phyloP scores from a whole-genome alignment of 1,284 basidiomycete genomes.

The Cryptococcus maquisensis region DNA sequence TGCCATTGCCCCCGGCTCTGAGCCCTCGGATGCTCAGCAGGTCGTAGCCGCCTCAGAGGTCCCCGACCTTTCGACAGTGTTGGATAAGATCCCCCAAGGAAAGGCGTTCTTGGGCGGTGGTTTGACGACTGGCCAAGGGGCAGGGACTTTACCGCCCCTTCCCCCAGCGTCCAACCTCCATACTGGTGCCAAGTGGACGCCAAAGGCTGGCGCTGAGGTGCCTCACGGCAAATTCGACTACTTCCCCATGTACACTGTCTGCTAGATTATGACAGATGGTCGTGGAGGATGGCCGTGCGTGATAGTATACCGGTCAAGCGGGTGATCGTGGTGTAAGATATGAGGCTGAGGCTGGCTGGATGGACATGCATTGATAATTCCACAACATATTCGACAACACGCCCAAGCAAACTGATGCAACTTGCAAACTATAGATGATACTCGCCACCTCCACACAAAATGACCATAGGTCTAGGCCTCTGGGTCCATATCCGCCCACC shows the following conservation, averaged over 20 bases:
- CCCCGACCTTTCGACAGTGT: slow-evolving; percentile 55
- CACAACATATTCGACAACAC: background rate
- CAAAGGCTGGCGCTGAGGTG: slow-evolving; percentile 62
- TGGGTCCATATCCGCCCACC: slow-evolving; percentile 24
- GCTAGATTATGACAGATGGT: slow-evolving; percentile 49
- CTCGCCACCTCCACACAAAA: background rate
- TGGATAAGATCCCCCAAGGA: slow-evolving; percentile 61
- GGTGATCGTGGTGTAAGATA: background rate
- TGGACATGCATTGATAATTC: background rate
- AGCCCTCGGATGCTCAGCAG: slow-evolving; percentile 57
- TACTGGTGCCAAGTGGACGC: slow-evolving; percentile 60
- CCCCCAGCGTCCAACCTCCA: slow-evolving; percentile 63
- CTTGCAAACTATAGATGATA: background rate
- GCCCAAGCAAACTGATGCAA: background rate
- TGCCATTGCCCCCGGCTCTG: slow-evolving; percentile 47
- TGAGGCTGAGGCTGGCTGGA: background rate
- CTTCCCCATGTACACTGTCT: slow-evolving; percentile 79
- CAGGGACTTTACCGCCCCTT: slow-evolving; percentile 58
- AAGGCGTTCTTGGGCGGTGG: slow-evolving; percentile 57
- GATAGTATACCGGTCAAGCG: too few species aligned
- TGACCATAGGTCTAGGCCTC: background rate
- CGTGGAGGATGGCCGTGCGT: too few species aligned
- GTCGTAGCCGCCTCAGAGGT: slow-evolving; percentile 51
- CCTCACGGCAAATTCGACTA: slow-evolving; percentile 72
- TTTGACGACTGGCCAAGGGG: slow-evolving; percentile 57